Conservation (phyloP, 139 green algal species). For the Pseudopediastrum boryanum region DNA sequence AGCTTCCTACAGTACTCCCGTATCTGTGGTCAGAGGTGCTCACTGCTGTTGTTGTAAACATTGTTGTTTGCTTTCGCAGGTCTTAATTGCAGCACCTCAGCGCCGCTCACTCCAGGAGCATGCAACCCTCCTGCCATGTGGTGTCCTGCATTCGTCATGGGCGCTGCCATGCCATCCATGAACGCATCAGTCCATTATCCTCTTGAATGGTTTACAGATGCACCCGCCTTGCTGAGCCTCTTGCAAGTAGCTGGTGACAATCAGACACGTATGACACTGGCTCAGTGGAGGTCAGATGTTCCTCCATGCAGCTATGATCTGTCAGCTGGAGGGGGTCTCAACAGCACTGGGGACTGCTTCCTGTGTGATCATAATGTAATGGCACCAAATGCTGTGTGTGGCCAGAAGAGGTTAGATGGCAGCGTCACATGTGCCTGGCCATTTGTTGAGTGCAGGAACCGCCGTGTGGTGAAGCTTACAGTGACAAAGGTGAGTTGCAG, state of each 20-base stretch:
- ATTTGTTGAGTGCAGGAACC: slow-evolving; percentile 22
- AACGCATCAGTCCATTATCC: not conserved
- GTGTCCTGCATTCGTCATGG: not conserved
- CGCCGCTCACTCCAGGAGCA: not conserved
- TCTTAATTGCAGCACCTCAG: not conserved
- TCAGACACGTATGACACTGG: not conserved
- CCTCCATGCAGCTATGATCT: slow-evolving; percentile 21
- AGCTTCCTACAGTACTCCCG: too few relatives aligned
- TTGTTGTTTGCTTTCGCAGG: too few relatives aligned
- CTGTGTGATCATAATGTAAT: slow-evolving; percentile 8
- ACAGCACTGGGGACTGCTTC: slow-evolving; percentile 1
- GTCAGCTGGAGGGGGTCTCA: too few relatives aligned
- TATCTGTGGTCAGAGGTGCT: too few relatives aligned
- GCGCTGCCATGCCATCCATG: not conserved
- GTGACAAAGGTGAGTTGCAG: not conserved
- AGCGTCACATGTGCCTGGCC: slow-evolving; percentile 26
- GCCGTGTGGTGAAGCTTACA: slow-evolving; percentile 6
- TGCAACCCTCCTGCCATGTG: not conserved
- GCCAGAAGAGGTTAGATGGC: not conserved
- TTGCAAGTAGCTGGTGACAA: slow-evolving; percentile 6
- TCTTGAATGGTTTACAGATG: not conserved
- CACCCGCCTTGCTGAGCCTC: not conserved
- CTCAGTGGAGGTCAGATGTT: not conserved
- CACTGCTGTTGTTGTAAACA: not conserved
- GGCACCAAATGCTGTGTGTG: not conserved